Percentiles rank a stretch among this genome's conserved stretches.
phyloP scores from a whole-genome alignment of 2,329 filamentous ascomycete genomes.

The Dactylonectria estremocensis region DNA sequence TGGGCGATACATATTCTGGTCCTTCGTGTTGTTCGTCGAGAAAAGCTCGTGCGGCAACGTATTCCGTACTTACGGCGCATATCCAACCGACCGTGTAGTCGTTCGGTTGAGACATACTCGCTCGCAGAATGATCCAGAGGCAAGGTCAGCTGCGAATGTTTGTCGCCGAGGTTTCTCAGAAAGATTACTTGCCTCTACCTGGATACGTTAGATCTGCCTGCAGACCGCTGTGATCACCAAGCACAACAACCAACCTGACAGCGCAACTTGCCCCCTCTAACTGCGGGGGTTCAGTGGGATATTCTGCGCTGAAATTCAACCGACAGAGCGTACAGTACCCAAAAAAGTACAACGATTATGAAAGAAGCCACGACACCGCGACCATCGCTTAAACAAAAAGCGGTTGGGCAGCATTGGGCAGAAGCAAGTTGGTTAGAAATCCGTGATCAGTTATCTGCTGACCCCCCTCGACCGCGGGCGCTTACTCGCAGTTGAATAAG shows the following conservation, averaged over 20 bases:
- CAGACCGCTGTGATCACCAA: too few relatives aligned
- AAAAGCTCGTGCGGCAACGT: not conserved
- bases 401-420: too few relatives aligned
- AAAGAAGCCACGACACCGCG: too few relatives aligned
- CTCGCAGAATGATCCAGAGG: not conserved
- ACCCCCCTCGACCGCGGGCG: not conserved
- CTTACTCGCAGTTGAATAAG: not conserved
- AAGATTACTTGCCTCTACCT: too few relatives aligned
- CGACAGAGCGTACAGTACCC: too few relatives aligned
- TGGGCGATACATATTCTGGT: not conserved
- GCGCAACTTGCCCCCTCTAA: too few relatives aligned
- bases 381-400: not conserved
- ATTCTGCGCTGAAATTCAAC: too few relatives aligned
- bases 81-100: not conserved
- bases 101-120: not conserved
- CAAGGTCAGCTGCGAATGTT: not conserved
- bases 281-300: too few relatives aligned
- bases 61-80: not conserved
- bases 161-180: not conserved
- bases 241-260: too few relatives aligned
- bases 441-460: not conserved
- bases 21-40: not conserved
- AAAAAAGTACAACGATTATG: too few relatives aligned
- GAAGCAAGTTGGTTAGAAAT: not conserved
- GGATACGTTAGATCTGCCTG: too few relatives aligned